A percentile compares a stretch with the other conserved stretches of the same genome.
These are phyloP conservation scores for Cadophora gregata DNA, from an alignment of 2,329 filamentous ascomycete species.

Conservation along the genomic window DNA sequence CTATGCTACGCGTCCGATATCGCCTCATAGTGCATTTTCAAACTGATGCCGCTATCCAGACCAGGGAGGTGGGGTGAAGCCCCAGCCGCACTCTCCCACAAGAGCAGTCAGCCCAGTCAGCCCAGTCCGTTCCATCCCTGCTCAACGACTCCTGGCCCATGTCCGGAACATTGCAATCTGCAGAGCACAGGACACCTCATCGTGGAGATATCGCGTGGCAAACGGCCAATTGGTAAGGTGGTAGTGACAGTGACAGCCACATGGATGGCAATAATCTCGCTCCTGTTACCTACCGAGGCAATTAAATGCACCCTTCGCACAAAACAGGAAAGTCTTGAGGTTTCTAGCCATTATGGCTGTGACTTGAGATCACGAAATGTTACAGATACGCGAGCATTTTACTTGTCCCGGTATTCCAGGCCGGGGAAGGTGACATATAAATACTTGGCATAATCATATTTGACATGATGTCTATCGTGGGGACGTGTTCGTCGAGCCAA, in stretches of 20 bases:
- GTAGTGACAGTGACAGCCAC: background rate
- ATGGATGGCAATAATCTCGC: background rate
- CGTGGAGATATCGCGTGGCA: conserved; percentile 11
- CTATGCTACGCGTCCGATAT: background rate
- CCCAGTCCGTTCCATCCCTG: conserved; percentile 7
- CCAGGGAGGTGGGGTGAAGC: background rate
- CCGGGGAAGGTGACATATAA: no score
- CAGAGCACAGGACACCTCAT: conserved; percentile 15
- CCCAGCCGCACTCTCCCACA: background rate
- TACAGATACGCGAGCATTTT: background rate
- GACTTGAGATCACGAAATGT: background rate
- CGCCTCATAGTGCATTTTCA: background rate
- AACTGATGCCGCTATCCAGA: background rate
- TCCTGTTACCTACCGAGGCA: background rate
- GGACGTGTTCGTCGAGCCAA: background rate
- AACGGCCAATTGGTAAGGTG: background rate
- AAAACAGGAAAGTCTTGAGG: background rate
- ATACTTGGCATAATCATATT: no score
- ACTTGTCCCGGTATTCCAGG: background rate
- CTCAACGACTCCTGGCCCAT: background rate
- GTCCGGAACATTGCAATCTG: conserved; percentile 9
- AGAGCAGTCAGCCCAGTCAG: background rate
- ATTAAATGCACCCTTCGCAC: no score
- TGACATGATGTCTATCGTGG: no score
- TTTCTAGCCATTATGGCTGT: background rate